Conservation (phyloP, 441 rosid species). For the Populus tomentosa region DNA sequence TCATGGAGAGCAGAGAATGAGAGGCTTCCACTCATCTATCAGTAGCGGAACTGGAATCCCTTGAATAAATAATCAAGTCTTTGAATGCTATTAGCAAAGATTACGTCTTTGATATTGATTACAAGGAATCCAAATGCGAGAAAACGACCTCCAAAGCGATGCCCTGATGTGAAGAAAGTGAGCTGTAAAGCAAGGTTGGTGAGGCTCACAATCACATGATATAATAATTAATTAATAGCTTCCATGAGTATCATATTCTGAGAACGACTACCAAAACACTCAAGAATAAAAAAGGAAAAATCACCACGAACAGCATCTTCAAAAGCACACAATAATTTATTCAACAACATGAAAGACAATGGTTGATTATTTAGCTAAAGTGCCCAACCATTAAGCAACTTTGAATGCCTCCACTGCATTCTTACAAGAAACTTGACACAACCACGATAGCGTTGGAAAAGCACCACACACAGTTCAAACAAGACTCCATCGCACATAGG, state of each 20-base stretch:
- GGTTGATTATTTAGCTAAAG: conserved; percentile 37
- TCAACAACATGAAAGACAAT: conserved; percentile 8
- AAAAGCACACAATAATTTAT: conserved; percentile 10
- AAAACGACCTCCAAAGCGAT: background rate
- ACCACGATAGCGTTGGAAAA: background rate
- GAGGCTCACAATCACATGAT: background rate
- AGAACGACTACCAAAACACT: background rate
- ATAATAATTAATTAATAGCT: background rate
- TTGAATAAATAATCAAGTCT: too few relatives aligned
- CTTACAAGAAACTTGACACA: background rate
- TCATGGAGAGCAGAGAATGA: background rate
- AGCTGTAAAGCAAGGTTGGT: background rate
- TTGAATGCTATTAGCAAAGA: background rate
- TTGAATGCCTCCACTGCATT: conserved; percentile 9
- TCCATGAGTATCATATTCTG: background rate
- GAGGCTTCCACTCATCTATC: background rate
- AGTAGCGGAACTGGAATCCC: background rate
- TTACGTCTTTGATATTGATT: background rate
- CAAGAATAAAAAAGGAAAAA: too few relatives aligned
- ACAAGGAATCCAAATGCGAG: background rate
- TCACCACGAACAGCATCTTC: background rate
- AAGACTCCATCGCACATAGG: too few relatives aligned
- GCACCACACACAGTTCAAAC: too few relatives aligned
- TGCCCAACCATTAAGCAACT: conserved; percentile 41
- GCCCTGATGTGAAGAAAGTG: background rate